These are phyloP conservation scores for Gremmenia infestans DNA, from an alignment of 2,329 filamentous ascomycete species.

Conservation along the genomic window DNA sequence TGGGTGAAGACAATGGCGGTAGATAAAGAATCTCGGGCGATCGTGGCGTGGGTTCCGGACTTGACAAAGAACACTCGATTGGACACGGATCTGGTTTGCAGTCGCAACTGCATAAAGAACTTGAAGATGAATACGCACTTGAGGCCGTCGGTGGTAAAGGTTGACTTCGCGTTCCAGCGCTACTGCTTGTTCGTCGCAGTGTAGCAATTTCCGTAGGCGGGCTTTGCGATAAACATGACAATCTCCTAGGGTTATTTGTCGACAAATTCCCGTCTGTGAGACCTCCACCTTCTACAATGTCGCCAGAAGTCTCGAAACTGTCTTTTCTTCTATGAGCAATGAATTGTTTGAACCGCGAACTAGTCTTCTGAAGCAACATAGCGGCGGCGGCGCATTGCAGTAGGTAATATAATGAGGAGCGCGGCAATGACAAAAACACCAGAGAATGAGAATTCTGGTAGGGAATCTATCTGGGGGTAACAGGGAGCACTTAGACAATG, in stretches of 20 bases:
- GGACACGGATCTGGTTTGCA: constrained; percentile 27
- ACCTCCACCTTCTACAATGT: constrained; percentile 1
- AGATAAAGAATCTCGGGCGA: constrained; percentile 28
- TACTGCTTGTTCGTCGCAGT: constrained; percentile 12
- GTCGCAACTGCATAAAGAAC: constrained; percentile 43
- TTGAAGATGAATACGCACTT: constrained; percentile 38
- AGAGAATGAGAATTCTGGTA: background rate
- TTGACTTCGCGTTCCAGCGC: constrained; percentile 8
- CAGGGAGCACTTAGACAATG: background rate
- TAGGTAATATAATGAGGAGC: background rate
- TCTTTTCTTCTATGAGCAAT: constrained; percentile 15
- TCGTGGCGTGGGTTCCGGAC: constrained; percentile 4
- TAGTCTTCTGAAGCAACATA: constrained; percentile 23
- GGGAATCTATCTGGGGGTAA: background rate
- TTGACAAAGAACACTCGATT: constrained; percentile 25
- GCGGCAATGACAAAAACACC: background rate
- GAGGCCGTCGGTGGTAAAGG: constrained; percentile 32
- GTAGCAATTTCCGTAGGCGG: constrained; percentile 5
- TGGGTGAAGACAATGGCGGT: constrained; percentile 19
- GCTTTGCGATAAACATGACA: constrained; percentile 19
- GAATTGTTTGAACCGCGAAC: constrained; percentile 21
- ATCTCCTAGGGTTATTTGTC: constrained; percentile 7
- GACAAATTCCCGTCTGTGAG: constrained; percentile 5
- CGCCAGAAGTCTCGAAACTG: constrained; percentile 5
- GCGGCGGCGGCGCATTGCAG: constrained; percentile 2